phyloP scores from a whole-genome alignment of 1,284 basidiomycete genomes.

The Boletus semigastroideus region DNA sequence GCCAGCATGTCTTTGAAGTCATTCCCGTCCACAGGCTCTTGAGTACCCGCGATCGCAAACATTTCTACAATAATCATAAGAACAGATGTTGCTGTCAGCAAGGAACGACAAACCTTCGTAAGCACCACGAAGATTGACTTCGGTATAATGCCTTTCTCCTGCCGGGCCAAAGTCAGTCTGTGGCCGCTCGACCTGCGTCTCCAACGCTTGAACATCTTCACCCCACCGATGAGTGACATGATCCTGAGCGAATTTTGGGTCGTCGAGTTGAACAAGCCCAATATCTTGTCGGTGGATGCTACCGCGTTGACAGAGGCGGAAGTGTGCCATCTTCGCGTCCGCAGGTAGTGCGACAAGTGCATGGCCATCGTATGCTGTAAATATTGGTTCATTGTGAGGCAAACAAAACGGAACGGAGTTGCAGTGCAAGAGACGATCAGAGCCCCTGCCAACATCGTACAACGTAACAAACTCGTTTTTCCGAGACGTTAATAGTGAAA shows the following conservation, averaged over 20 bases:
- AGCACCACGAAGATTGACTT: constrained; percentile 47
- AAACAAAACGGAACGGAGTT: constrained; percentile 48
- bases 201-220: constrained; percentile 42
- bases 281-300: constrained; percentile 47
- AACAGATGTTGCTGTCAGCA: background rate
- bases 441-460: constrained; percentile 54
- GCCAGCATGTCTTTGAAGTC: constrained; percentile 49
- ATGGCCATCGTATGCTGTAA: constrained; percentile 43
- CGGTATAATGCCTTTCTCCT: constrained; percentile 42
- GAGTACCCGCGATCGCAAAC: constrained; percentile 33
- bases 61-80: constrained; percentile 36
- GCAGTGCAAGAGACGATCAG: constrained; percentile 43
- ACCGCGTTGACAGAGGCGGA: constrained; percentile 52
- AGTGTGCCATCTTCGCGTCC: constrained; percentile 36
- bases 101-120: constrained; percentile 48
- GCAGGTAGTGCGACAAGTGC: constrained; percentile 42
- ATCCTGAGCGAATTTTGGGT: background rate
- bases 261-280: constrained; percentile 12
- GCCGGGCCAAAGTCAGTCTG: constrained; percentile 45
- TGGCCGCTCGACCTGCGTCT: constrained; percentile 26
- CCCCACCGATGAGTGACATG: constrained; percentile 38
- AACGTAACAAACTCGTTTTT: constrained; percentile 57
- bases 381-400: constrained; percentile 30
- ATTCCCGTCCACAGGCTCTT: constrained; percentile 37
- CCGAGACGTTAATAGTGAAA: constrained; percentile 58